Evolutionary conservation across 2,329 filamentous ascomycete species (phyloP).

Genomic region (Fusarium sp.): DNA sequence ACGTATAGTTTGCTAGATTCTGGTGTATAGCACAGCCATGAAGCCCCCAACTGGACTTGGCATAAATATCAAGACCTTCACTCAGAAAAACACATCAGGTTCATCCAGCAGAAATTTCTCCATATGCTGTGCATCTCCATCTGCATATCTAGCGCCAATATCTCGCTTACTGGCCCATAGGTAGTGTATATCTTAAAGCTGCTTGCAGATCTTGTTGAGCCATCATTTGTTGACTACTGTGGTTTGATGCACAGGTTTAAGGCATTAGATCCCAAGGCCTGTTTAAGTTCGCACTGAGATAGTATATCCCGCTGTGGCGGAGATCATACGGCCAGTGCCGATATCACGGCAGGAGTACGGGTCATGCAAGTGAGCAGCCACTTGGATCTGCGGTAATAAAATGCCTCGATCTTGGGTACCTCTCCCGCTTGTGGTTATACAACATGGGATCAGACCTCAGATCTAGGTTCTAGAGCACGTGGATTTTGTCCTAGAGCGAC

Average conservation of each 20-base stretch:
- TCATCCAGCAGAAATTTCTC: neutral
- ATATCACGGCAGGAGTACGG: neutral
- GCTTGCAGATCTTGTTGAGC: neutral
- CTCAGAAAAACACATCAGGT: no score
- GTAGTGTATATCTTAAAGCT: neutral
- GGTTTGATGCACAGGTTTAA: neutral
- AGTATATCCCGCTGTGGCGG: neutral
- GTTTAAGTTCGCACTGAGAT: neutral
- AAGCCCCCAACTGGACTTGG: neutral
- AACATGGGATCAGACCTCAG: neutral
- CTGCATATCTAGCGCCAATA: neutral
- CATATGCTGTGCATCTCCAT: neutral
- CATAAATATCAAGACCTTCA: neutral
- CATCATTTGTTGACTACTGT: neutral
- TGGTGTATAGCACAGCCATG: neutral
- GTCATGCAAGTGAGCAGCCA: neutral
- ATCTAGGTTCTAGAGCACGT: neutral
- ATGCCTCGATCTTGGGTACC: neutral
- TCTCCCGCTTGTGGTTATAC: neutral
- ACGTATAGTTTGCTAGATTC: neutral
- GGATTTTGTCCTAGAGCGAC: neutral
- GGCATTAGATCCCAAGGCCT: neutral
- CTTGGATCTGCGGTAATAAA: neutral
- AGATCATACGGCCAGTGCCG: neutral
- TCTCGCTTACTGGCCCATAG: neutral